Base-by-base conservation (phyloP, 2,329 filamentous ascomycete species). In the Ploettnerulaceae sp. region DNA sequence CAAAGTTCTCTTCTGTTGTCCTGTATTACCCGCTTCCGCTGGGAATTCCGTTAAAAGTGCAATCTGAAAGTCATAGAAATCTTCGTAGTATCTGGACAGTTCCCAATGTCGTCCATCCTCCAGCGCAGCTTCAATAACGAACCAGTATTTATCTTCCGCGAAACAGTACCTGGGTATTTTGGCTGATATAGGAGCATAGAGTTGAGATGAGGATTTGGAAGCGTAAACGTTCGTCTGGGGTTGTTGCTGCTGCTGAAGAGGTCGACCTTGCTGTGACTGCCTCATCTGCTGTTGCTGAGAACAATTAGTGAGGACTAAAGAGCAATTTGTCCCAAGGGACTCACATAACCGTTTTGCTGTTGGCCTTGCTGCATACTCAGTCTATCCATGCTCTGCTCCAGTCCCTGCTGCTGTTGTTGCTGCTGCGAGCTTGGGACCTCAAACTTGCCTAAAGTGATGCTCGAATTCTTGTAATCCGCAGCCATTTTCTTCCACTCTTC, bases 401-500 rank as follows among this genome's bases (percentile, higher is more conserved):
- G 71, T 9, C 75, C 72, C 56, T 77, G 75, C 57, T 76, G 71
- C 28, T n/a, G n/a, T n/a, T 57, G 61, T 51, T 53, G 62, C 57
- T 76, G 71, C 25, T 57, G 61, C 51, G 54, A 63, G 64, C 47
- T 64, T 53, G 78, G 73, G 48, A 70, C 73, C 59, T 91, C 88
- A 57, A 94, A 91, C 68, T 91, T 95, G 57, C 93, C 93, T 32
- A 98, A 72, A 0, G 90, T 91, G 64, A 98, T 97, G 69, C 93
- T 97, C 66, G 90, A 95, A 66, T 97, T 96, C 73, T 98, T 98
- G 70, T 98, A 98, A 55, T 96, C 91, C 46, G 91, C 91, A 0
- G 93, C 90, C 89, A 96, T 96, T 70, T 94, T 95, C 73, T 98
- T 98, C 93, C 93, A 98, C 61, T 98, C 93, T 64, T 98, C 93